Evolutionary conservation across 164 flowering plant genomes (phyloP).

Genomic region (Pachysandra terminalis): DNA sequence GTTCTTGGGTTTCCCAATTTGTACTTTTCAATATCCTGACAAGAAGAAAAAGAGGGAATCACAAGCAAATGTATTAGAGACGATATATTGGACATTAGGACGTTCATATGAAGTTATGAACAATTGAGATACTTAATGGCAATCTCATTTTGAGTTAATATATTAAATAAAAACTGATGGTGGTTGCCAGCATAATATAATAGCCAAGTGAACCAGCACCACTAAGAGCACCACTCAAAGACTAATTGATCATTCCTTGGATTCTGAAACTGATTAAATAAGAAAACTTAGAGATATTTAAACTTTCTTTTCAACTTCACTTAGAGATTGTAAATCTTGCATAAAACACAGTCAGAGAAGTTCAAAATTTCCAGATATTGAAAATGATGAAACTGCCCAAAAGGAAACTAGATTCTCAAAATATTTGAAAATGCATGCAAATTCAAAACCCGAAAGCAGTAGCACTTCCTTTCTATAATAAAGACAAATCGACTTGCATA

Average conservation of each 20-base stretch:
- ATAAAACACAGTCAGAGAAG: background rate
- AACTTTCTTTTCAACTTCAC: background rate
- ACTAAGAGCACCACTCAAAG: too few species aligned
- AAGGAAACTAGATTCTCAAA: background rate
- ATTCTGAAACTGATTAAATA: too few species aligned
- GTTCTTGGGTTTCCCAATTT: conserved; percentile 66
- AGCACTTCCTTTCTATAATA: background rate
- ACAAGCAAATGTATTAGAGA: background rate
- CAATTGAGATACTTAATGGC: too few species aligned
- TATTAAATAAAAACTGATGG: too few species aligned
- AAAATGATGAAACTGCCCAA: background rate
- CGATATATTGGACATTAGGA: background rate
- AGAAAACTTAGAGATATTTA: too few species aligned
- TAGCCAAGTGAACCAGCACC: too few species aligned
- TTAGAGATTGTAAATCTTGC: background rate
- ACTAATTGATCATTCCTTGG: too few species aligned
- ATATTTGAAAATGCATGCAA: background rate
- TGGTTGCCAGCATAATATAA: too few species aligned
- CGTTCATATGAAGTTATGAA: background rate
- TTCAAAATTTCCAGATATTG: background rate
- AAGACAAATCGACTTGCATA: background rate
- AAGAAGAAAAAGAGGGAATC: background rate
- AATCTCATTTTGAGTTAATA: too few species aligned
- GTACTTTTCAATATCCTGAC: conserved; percentile 64
- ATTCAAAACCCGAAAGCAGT: background rate